These are phyloP conservation scores for Fusarium metavorans DNA, from an alignment of 2,329 filamentous ascomycete species.

Conservation along the genomic window DNA sequence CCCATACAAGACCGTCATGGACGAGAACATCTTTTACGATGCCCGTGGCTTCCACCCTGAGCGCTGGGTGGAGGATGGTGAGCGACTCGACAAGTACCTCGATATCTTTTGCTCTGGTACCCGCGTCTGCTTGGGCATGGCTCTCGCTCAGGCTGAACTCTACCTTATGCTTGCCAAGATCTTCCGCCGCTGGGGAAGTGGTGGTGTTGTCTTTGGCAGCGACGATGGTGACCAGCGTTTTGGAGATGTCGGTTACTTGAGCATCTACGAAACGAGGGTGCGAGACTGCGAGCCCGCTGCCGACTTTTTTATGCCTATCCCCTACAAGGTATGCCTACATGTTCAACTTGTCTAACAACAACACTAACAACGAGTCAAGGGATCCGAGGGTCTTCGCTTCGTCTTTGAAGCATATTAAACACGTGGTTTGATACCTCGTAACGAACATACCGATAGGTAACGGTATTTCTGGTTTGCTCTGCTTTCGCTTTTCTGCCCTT, in stretches of 20 bases:
- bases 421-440: constrained; percentile 10
- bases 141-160: constrained; percentile 55
- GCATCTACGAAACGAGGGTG: constrained; percentile 51
- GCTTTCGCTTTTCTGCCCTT: constrained; percentile 12
- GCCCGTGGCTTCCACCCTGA: constrained; percentile 50
- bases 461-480: constrained; percentile 24
- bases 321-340: constrained; percentile 48
- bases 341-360: too few species aligned
- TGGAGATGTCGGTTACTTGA: constrained; percentile 51
- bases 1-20: constrained; percentile 51
- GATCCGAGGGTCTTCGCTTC: constrained; percentile 51
- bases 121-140: constrained; percentile 53
- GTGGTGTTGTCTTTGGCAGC: constrained; percentile 46
- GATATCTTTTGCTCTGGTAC: constrained; percentile 52
- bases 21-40: constrained; percentile 49
- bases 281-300: constrained; percentile 52
- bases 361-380: constrained; percentile 37
- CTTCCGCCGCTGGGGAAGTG: constrained; percentile 53
- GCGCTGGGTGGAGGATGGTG: constrained; percentile 51
- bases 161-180: constrained; percentile 52
- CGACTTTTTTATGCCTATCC: constrained; percentile 55
- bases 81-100: constrained; percentile 50
- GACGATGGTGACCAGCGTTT: constrained; percentile 48
- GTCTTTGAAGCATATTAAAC: constrained; percentile 46
- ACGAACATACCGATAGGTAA: constrained; percentile 15